phyloP scores from a whole-genome alignment of 1,284 basidiomycete genomes.

The Golubevia sp. region DNA sequence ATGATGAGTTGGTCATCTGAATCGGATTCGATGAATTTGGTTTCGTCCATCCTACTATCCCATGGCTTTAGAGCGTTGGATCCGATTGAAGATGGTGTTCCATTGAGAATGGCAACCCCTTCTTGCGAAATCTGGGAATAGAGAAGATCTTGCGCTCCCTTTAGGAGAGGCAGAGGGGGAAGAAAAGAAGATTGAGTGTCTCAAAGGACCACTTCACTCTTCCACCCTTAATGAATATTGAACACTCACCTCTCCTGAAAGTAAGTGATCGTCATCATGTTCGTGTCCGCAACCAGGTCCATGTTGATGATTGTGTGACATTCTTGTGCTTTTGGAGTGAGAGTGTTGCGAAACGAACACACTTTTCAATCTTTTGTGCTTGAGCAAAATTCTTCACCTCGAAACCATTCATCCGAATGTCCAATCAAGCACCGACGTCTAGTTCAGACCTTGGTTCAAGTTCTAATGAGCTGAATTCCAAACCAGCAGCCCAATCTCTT shows the following conservation, averaged over 20 bases:
- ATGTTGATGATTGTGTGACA: not conserved
- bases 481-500: too few species aligned
- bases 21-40: conserved; percentile 23
- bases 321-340: not conserved
- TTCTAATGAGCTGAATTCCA: too few species aligned
- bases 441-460: too few species aligned
- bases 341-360: not conserved
- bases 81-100: not conserved
- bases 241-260: not conserved
- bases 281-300: not conserved
- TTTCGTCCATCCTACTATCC: not conserved
- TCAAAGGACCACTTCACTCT: not conserved
- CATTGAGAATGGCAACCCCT: not conserved
- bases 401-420: too few species aligned
- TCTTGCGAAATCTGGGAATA: not conserved
- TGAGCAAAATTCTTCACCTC: too few species aligned
- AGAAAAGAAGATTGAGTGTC: not conserved
- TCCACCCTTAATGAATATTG: not conserved
- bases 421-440: too few species aligned
- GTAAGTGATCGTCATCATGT: not conserved
- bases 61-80: not conserved
- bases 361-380: too few species aligned
- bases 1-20: conserved; percentile 40
- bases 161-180: not conserved
- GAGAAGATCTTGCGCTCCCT: not conserved